These are phyloP conservation scores for Teratosphaeria destructans DNA, from an alignment of 2,329 filamentous ascomycete genomes.

Conservation along the genomic window DNA sequence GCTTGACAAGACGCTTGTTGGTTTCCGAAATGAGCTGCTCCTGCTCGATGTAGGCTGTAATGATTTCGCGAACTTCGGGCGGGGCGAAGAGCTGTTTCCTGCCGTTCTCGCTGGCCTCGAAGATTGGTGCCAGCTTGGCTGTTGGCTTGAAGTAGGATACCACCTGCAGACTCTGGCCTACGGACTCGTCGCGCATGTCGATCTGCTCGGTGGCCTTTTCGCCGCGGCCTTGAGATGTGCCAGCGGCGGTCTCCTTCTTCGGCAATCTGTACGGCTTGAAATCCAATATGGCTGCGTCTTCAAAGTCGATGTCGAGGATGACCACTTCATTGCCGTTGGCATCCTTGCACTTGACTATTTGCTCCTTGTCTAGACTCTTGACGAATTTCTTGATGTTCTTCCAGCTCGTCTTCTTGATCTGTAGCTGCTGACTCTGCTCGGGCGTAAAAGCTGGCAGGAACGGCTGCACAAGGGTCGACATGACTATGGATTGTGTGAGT, in stretches of 20 bases:
- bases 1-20: conserved; percentile 51
- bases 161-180: conserved; percentile 40
- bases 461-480: conserved; percentile 55
- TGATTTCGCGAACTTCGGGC: conserved; percentile 46
- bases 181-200: conserved; percentile 28
- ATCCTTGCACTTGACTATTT: conserved; percentile 55
- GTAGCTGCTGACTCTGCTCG: conserved; percentile 46
- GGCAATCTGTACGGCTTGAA: conserved; percentile 56
- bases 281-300: conserved; percentile 40
- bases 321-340: conserved; percentile 53
- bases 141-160: conserved; percentile 48
- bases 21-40: conserved; percentile 46
- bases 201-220: conserved; percentile 29
- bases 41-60: conserved; percentile 49
- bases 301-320: conserved; percentile 55
- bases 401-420: conserved; percentile 62
- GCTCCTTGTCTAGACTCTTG: conserved; percentile 54
- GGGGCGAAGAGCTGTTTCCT: conserved; percentile 44
- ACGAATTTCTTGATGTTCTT: conserved; percentile 62
- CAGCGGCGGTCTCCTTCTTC: conserved; percentile 41
- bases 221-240: conserved; percentile 25
- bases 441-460: conserved; percentile 51
- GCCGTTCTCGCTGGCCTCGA: conserved; percentile 31
- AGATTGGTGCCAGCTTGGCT: conserved; percentile 45
- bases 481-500: conserved; percentile 52